These are phyloP conservation scores for Massariosphaeria phaeospora DNA, from an alignment of 495 filamentous ascomycete species.

Conservation along the genomic window DNA sequence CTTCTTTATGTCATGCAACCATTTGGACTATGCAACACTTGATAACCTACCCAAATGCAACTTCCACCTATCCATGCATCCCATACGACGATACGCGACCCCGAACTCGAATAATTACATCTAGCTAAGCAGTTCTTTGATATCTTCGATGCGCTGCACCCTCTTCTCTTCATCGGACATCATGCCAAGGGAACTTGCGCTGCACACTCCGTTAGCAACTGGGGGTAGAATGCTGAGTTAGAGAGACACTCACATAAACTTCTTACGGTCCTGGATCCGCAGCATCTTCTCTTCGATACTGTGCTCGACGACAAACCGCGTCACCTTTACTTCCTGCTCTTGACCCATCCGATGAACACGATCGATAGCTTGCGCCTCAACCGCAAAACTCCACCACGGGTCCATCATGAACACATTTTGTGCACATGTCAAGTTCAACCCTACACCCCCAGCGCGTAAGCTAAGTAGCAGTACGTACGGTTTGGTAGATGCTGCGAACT, in stretches of 20 bases:
- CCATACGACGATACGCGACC: too few species aligned
- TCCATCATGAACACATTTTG: slow-evolving; percentile 97
- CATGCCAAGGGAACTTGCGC: slow-evolving; percentile 87
- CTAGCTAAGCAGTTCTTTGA: slow-evolving; percentile 81
- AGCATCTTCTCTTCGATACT: slow-evolving; percentile 96
- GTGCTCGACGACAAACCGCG: slow-evolving; percentile 78
- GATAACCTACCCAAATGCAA: too few species aligned
- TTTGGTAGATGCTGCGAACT: slow-evolving; percentile 54
- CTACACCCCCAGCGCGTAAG: slow-evolving; percentile 87
- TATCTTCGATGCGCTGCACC: slow-evolving; percentile 85
- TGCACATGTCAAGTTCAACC: slow-evolving; percentile 84
- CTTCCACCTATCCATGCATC: too few species aligned
- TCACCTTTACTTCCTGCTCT: slow-evolving; percentile 74
- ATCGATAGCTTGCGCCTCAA: slow-evolving; percentile 97
- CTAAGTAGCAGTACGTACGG: slow-evolving; percentile 70
- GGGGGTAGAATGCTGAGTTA: neutral
- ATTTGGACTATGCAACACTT: too few species aligned
- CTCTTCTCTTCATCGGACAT: slow-evolving; percentile 91
- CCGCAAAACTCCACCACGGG: slow-evolving; percentile 97
- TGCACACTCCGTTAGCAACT: slow-evolving; percentile 39
- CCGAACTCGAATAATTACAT: too few species aligned
- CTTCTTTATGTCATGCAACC: too few species aligned
- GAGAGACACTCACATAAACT: slow-evolving; percentile 65
- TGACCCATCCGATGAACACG: slow-evolving; percentile 99
- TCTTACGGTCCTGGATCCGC: slow-evolving; percentile 90